These are phyloP conservation scores for Leccinum ochraceum DNA, from an alignment of 768 basidiomycete genomes.

Conservation along the genomic window DNA sequence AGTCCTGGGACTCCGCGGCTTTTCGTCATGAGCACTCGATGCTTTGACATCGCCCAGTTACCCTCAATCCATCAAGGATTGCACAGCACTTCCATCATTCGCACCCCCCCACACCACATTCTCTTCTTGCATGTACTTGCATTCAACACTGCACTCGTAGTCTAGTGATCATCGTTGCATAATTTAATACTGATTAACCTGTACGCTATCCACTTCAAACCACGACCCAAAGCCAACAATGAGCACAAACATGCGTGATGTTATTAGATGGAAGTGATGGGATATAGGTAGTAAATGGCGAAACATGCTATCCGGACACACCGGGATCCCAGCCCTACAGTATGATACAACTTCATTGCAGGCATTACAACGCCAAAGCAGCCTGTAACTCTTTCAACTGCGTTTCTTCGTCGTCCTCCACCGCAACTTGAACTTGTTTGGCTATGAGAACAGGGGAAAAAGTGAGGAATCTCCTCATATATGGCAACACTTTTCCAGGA, in stretches of 20 bases:
- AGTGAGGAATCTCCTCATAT: conserved; percentile 7
- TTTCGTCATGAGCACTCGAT: conserved; percentile 36
- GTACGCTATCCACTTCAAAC: conserved; percentile 34
- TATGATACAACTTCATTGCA: conserved; percentile 11
- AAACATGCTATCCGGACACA: conserved; percentile 21
- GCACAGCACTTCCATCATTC: conserved; percentile 24
- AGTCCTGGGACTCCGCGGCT: conserved; percentile 76
- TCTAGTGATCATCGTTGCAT: conserved; percentile 33
- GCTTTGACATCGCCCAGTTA: conserved; percentile 5
- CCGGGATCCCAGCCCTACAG: conserved; percentile 5
- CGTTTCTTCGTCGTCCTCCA: conserved; percentile 90
- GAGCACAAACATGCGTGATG: conserved; percentile 21
- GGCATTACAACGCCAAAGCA: conserved; percentile 72
- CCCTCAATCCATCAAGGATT: conserved; percentile 15
- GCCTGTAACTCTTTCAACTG: conserved; percentile 90
- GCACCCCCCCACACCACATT: conserved; percentile 25
- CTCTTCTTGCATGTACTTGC: conserved; percentile 30
- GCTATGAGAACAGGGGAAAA: conserved; percentile 11
- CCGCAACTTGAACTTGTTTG: conserved; percentile 41
- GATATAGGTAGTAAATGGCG: conserved; percentile 37
- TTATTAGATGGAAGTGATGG: conserved; percentile 33
- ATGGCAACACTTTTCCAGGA: conserved; percentile 7
- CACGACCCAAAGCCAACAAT: conserved; percentile 22
- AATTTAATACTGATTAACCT: conserved; percentile 41
- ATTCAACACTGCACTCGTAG: conserved; percentile 28